Evolutionary conservation across 805 yeast genomes (phyloP).

Genomic region (Saccharomyces mikatae): DNA sequence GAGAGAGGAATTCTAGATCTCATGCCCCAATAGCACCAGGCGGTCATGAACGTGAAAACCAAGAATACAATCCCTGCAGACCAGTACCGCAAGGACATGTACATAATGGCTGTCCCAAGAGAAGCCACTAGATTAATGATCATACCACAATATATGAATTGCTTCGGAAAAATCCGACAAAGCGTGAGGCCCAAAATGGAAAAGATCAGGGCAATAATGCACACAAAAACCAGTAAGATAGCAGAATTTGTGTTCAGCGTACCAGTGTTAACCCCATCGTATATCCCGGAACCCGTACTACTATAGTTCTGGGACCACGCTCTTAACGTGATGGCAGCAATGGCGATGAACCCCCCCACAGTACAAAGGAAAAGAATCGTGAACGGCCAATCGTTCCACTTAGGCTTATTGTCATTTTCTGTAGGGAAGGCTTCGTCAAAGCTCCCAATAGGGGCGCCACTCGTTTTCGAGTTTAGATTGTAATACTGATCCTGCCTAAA

Average conservation of each 20-base stretch:
- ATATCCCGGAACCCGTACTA: constrained; percentile 56
- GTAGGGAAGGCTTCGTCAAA: constrained; percentile 62
- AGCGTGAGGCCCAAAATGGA: constrained; percentile 47
- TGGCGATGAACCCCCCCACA: constrained; percentile 57
- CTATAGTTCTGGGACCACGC: constrained; percentile 52
- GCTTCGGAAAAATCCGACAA: constrained; percentile 58
- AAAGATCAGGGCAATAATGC: constrained; percentile 50
- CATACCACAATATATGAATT: constrained; percentile 63
- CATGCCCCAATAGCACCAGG: constrained; percentile 66
- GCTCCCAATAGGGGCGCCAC: constrained; percentile 35
- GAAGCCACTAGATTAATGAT: constrained; percentile 60
- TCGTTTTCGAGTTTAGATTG: constrained; percentile 24
- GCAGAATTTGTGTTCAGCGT: constrained; percentile 70
- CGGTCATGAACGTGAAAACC: constrained; percentile 54
- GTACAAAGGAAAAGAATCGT: constrained; percentile 44
- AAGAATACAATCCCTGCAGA: constrained; percentile 74
- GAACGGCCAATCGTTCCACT: constrained; percentile 65
- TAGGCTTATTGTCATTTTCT: constrained; percentile 44
- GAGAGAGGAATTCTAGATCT: constrained; percentile 66
- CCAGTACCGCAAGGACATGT: constrained; percentile 58
- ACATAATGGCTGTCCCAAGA: constrained; percentile 68
- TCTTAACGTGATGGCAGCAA: constrained; percentile 60
- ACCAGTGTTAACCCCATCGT: constrained; percentile 43
- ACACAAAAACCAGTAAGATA: constrained; percentile 57
- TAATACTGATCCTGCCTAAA: constrained; percentile 24